Conservation (phyloP, 768 basidiomycete genomes). For the Gymnopilus junonius region DNA sequence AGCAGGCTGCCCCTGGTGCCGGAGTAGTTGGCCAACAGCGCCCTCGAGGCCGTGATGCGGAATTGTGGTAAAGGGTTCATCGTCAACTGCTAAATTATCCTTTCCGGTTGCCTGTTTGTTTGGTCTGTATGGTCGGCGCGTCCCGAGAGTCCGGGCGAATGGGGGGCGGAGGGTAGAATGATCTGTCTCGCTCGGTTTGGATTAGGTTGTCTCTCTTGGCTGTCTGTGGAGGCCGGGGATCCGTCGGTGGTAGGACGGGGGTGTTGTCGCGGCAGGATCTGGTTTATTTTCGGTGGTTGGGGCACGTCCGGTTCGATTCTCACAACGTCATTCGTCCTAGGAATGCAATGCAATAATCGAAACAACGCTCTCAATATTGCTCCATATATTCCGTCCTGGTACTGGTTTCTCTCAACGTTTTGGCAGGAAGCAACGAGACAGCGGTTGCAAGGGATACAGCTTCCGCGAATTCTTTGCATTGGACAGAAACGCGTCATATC, state of each 20-base stretch:
- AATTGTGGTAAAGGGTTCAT: slow-evolving; percentile 55
- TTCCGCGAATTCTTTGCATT: slow-evolving; percentile 11
- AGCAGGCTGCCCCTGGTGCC: slow-evolving; percentile 59
- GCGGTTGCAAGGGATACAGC: neutral
- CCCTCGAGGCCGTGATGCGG: slow-evolving; percentile 50
- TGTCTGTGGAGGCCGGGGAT: slow-evolving; percentile 21
- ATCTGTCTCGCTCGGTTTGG: slow-evolving; percentile 42
- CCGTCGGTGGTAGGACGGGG: slow-evolving; percentile 15
- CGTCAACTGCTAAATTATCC: slow-evolving; percentile 19
- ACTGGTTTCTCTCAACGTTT: slow-evolving; percentile 13
- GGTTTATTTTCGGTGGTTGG: slow-evolving; percentile 37
- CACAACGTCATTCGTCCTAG: slow-evolving; percentile 8
- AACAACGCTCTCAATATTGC: slow-evolving; percentile 31
- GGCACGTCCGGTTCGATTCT: slow-evolving; percentile 45
- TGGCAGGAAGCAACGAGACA: slow-evolving; percentile 17
- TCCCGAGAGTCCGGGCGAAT: slow-evolving; percentile 52
- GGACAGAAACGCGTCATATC: slow-evolving; percentile 12
- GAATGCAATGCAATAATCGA: slow-evolving; percentile 12
- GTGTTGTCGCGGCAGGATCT: slow-evolving; percentile 25
- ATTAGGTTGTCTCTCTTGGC: slow-evolving; percentile 26
- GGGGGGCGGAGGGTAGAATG: slow-evolving; percentile 53
- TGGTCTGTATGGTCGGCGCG: slow-evolving; percentile 37
- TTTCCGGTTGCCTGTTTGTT: slow-evolving; percentile 30
- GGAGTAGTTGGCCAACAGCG: slow-evolving; percentile 52
- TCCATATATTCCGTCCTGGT: slow-evolving; percentile 20